Conservation (phyloP, 169 alveolate species). For the Plasmodium gonderi region DNA sequence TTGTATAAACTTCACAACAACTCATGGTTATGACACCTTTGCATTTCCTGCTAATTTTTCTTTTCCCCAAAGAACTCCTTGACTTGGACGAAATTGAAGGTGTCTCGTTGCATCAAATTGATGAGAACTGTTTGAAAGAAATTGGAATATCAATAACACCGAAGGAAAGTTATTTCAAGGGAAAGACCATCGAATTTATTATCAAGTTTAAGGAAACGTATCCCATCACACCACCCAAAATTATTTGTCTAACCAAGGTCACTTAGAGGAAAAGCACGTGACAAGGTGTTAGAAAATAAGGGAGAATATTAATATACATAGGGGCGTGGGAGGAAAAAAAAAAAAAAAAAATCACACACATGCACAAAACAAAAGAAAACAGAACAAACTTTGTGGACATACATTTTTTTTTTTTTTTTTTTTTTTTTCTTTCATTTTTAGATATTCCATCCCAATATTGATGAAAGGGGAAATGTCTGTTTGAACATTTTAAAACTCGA, state of each 20-base stretch:
- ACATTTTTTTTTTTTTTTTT: background rate
- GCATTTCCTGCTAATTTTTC: background rate
- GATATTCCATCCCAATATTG: constrained; percentile 74
- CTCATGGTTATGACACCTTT: background rate
- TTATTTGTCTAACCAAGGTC: constrained; percentile 45
- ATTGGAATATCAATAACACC: constrained; percentile 47
- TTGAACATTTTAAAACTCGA: constrained; percentile 68
- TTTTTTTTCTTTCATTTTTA: background rate
- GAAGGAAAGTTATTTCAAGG: constrained; percentile 35
- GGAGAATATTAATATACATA: background rate
- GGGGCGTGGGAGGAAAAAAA: too few relatives aligned
- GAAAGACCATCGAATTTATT: constrained; percentile 29
- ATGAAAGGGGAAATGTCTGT: constrained; percentile 66
- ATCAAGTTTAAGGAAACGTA: constrained; percentile 52
- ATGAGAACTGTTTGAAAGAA: constrained; percentile 35
- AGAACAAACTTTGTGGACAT: background rate
- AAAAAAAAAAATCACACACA: background rate
- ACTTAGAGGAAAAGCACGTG: background rate
- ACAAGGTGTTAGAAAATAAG: too few relatives aligned
- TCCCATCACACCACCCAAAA: constrained; percentile 74
- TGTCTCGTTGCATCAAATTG: constrained; percentile 9
- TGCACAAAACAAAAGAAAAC: background rate
- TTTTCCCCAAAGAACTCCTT: constrained; percentile 24
- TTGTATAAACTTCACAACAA: too few relatives aligned
- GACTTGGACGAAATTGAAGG: constrained; percentile 70